Evolutionary conservation across 169 alveolate species (phyloP), one percentile per base, ranked within the genome.

Genomic region (Eimeria necatrix): DNA sequence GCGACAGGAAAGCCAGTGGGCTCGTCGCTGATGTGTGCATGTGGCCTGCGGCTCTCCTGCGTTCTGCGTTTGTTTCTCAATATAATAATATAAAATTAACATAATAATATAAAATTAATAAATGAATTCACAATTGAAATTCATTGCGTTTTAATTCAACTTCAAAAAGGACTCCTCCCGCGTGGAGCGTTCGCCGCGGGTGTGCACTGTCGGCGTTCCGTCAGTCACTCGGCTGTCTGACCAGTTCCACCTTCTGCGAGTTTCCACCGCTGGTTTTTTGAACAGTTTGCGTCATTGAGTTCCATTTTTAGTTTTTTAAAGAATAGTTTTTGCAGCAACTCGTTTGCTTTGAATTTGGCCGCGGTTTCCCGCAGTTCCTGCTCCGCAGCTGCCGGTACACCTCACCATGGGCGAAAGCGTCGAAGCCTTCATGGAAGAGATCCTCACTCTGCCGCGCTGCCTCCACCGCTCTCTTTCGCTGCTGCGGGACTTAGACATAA

Each of bases 371-470:
- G 18, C 68, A 56, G 0, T 56, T 1, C 18, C 68, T 56, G 68
- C 68, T 0, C 18, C 22, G 22, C 68, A 18, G 10, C 68, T 14
- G 68, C 68, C n/a, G n/a, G n/a, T n/a, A n/a, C n/a, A n/a, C n/a
- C n/a, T 64, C 53, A 73, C 48, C 20, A 73, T 73, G 85, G 12
- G 53, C n/a, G 85, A 73, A 0, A 41, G 24, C 85, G 49, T 73
- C 3, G 85, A 73, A 7, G 85, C 85, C 32, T 41, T 73, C 24
- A 48, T 73, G 32, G 53, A 73, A 10, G 85, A 73, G 7, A 24
- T 73, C 22, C 85, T 73, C 22, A 8, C 85, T 6, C 24, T 73
- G 85, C 85, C 85, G 8, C 85, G 85, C 7, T 41, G 85, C 53
- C 48, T 73, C 6, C 14, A 73, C 59, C 85, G 85, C 59, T 8